Conservation (phyloP, 257 asterid genomes). For the Rhazya stricta region DNA sequence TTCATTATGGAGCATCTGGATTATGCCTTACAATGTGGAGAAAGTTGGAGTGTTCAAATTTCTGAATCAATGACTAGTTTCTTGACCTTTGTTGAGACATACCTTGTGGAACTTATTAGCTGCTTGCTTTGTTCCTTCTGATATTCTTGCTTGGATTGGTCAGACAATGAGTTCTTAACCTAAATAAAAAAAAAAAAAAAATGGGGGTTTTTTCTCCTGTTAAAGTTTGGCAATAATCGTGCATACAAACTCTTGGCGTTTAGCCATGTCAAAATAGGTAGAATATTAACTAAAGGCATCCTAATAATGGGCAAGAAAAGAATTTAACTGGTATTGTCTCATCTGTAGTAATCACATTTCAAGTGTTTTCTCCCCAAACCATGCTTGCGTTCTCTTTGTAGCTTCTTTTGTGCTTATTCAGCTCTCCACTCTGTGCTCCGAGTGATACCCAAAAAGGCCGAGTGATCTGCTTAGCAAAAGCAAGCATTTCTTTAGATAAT, state of each 20-base stretch:
- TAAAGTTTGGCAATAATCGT: background rate
- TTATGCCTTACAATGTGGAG: background rate
- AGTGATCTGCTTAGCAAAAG: background rate
- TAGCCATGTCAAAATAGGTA: too few species aligned
- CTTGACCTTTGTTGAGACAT: background rate
- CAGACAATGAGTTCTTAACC: too few species aligned
- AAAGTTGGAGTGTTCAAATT: background rate
- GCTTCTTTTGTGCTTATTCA: too few species aligned
- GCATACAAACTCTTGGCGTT: too few species aligned
- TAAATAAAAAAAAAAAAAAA: too few species aligned
- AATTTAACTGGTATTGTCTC: too few species aligned
- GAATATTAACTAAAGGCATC: too few species aligned
- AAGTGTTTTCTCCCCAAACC: too few species aligned
- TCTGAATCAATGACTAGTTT: background rate
- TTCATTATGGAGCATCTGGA: background rate
- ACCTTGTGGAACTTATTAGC: background rate
- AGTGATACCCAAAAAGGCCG: background rate
- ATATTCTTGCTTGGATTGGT: background rate
- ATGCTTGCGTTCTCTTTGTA: too few species aligned
- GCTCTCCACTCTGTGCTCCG: background rate
- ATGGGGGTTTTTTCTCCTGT: too few species aligned
- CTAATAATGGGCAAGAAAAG: too few species aligned
- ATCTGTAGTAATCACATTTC: too few species aligned
- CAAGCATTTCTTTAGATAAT: background rate
- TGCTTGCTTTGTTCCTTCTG: background rate